These are phyloP conservation scores for Rusavskia elegans DNA, from an alignment of 495 filamentous ascomycete genomes.

Conservation along the genomic window DNA sequence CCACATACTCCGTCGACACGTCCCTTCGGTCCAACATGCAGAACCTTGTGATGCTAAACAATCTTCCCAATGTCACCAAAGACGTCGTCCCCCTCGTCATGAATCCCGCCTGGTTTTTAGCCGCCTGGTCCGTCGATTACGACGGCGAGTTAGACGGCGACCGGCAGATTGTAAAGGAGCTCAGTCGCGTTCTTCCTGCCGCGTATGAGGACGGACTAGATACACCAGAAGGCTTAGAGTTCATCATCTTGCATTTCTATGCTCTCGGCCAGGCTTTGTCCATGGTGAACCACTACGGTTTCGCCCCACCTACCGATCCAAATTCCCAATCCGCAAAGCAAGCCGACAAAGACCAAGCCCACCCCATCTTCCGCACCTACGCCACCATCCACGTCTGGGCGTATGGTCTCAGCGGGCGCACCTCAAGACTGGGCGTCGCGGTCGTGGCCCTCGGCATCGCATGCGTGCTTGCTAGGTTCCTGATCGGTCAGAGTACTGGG, in stretches of 20 bases:
- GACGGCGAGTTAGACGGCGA: conserved; percentile 2
- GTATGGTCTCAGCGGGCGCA: conserved; percentile 9
- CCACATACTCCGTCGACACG: conserved; percentile 12
- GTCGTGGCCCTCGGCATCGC: conserved; percentile 4
- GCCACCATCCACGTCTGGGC: conserved; percentile 13
- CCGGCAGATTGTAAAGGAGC: conserved; percentile 3
- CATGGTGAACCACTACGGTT: conserved; percentile 3
- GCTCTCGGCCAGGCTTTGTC: conserved; percentile 7
- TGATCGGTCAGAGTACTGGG: background rate
- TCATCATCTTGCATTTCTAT: conserved; percentile 4
- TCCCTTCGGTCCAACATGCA: conserved; percentile 3
- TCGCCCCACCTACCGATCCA: background rate
- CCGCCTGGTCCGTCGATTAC: conserved; percentile 12
- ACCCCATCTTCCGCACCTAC: conserved; percentile 4
- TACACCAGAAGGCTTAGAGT: background rate
- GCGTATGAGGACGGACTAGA: background rate
- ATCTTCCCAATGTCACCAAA: background rate
- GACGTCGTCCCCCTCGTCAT: background rate
- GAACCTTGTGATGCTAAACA: conserved; percentile 2
- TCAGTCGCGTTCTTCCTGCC: background rate
- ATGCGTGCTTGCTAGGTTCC: conserved; percentile 5
- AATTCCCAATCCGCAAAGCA: background rate
- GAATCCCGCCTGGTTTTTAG: conserved; percentile 13
- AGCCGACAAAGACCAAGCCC: background rate
- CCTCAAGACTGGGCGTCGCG: conserved; percentile 10